Base-by-base conservation (phyloP, 2,329 filamentous ascomycete species). In the Colletotrichum kahawae region DNA sequence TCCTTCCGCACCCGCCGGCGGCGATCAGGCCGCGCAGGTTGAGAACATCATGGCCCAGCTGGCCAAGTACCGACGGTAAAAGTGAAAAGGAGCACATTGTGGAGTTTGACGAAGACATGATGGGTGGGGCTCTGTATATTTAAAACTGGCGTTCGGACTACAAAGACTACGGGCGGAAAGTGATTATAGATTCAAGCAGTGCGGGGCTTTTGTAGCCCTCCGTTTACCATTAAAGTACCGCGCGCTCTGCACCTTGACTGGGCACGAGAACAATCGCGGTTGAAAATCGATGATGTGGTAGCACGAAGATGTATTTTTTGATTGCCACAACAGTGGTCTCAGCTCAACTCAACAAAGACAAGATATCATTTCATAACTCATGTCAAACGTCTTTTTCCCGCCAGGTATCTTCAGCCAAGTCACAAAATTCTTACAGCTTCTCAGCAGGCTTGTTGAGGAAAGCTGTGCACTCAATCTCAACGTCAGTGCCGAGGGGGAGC, bases 11-110 rank as follows among this genome's bases (percentile, higher is more conserved):
- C 38, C 67, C 9, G 29, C 63, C 3, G 76, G 75, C 77, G 80
- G 81, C 14, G 84, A 85, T 70, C 83, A 86, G 14, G 85, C 87
- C 10, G 86, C 92, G 14, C 88, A 92, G 68, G 88, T 95, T 78
- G 90, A 93, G 81, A 93, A 94, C 79, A 94, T 95, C 67, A 93
- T 95, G 90, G 92, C 93, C 16, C 92, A 94, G 79, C 85, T 95
- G 74, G 90, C 92, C 62, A 91, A 90, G 78, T 93, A 91, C 80
- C 88, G 92, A 77, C 89, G 92, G 80, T 91, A 79, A 81, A 72
- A 67, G 57, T 43, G 31, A 69, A 31, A 54, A 31, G 24, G 31
- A 14, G 62, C 36, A 9, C 10, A 21, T 51, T 29, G 57, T 12
- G 27, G 54, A 51, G 57, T 18, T 60, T 71, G 62, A 75, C 34